Base-by-base conservation (phyloP, 2,329 filamentous ascomycete species). In the Triangularia verruculosa region DNA sequence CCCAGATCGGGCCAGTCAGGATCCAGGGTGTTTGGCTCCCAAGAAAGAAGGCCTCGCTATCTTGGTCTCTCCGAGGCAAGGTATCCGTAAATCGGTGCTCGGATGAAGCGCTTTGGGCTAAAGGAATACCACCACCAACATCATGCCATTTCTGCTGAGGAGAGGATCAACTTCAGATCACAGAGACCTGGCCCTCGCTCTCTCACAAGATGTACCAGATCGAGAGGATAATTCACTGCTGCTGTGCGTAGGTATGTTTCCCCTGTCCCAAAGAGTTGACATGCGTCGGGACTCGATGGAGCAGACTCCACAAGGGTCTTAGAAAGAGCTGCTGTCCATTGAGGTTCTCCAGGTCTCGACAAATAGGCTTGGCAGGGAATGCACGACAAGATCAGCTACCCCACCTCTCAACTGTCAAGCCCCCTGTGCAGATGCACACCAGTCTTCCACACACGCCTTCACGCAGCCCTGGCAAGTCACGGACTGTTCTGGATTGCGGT, bases 401-500 rank as follows among this genome's bases (percentile, higher is more conserved):
- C 51, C 51, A 54, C 51, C 51, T 54, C 22, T 17, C 39, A 47
- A 22, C 51, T 54, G 51, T 54, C 51, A 54, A 8, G 3, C 51
- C 51, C 51, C 51, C 51, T 54, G 51, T 17, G 51, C 22, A 17
- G 51, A 24, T 27, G 22, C 51, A 54, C 24, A 25, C 51, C 51
- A 24, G 51, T 54, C 51, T 54, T 28, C 25, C 51, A 25, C 34
- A 39, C 34, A 39, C 22, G 25, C 22, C 51, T 27, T 24, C 51
- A 54, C 51, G 15, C 22, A n/a, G n/a, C 25, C 25, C 51, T 47
- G 25, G 39, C 24, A 43, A 59, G 27, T 24, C 56, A 15, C 15
- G n/a, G 34, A 59, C 56, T 47, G 57, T 51, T 59, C 57, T 59
- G 39, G 57, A 59, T 59, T 43, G n/a, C 34, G 9, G 27, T 6